Evolutionary conservation across 768 basidiomycete genomes (phyloP), one percentile per base, ranked within the genome.

Genomic region (Boletus pseudopeckii): DNA sequence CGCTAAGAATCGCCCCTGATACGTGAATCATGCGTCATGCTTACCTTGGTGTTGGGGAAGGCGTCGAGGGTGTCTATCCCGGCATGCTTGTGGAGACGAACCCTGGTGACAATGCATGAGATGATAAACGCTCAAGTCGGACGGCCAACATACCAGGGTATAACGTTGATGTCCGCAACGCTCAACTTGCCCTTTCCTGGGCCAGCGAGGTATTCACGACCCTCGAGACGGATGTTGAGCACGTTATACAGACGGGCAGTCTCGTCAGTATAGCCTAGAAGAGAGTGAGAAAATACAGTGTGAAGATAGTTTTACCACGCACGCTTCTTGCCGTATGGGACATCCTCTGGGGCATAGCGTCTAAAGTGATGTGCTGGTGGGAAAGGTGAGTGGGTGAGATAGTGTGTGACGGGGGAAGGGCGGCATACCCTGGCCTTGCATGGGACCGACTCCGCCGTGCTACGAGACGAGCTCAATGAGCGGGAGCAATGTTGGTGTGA

Each of bases 361-460:
- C 72, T 75, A 73, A 92, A 94, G 72, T 90, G 87, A 64, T 83
- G 80, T 11, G 87, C 85, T 82, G 63, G 50, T 14, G 24, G 8
- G 24, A 17, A 33, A 24, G 17, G 42, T 39, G 28, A 20, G 40
- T 22, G 14, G 45, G 51, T 42, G 5, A n/a, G 30, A 68, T 65
- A 58, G 33, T n/a, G 17, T 10, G 1, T 6, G 13, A 6, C 9
- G 38, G 24, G 22, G 7, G 2, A 26, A 50, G 48, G 33, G 15
- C 1, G 17, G 32, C 49, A 32, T 45, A 68, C 71, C 67, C 73
- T 90, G 88, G 30, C 89, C 88, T 75, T 92, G 89, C 88, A 92
- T 93, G n/a, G 91, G 90, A 26, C 89, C 90, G 22, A 90, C 70
- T 24, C 86, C 90, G 1, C 88, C 90, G 64, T 90, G 88, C 85